Evolutionary conservation across 2,329 filamentous ascomycete genomes (phyloP), one percentile per base, ranked within the genome.

Genomic region (Rhexocercosporidium sp.): DNA sequence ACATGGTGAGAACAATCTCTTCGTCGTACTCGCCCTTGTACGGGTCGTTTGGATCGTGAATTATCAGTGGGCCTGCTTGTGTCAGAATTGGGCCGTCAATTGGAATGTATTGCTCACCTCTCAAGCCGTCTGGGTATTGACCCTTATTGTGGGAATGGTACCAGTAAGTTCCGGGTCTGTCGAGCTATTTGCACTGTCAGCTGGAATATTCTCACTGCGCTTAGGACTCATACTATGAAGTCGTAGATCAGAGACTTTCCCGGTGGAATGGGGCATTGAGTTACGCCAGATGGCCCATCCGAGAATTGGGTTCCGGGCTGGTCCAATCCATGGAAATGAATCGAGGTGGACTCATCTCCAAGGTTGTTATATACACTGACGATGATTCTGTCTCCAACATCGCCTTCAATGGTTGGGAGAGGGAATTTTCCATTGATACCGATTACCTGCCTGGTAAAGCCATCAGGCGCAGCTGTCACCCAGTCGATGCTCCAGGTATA

Each of bases 351-450:
- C 73, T 86, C 78, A 72, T 86, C 85, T 37, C 69, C 69, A 7
- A 88, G 80, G 37, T 79, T 75, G 76, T 88, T 88, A 70, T 77
- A 76, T 20, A 86, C 75, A 65, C 83, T 83, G 47, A 87, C 78
- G 7, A 85, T 72, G 56, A 87, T 66, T 31, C 78, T 82, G 69
- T 88, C 85, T 41, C 85, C 85, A 29, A 82, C 79, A 53, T 77
- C 81, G n/a, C 59, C 85, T 66, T 85, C 80, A 34, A 89, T 83
- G 6, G 76, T 75, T 1, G 89, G 89, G 16, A 64, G 73, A 14
- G 88, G 88, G 85, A 88, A 89, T 73, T 85, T 75, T 3, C 83
- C 83, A 72, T 91, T 90, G 76, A 91, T 86, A 14, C 86, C 87
- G 70, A 88, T 83, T 2, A 82, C 81, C 27, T 81, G 79, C 14